phyloP scores from a whole-genome alignment of 805 yeast species.

The Starmerella potacharoeniae region DNA sequence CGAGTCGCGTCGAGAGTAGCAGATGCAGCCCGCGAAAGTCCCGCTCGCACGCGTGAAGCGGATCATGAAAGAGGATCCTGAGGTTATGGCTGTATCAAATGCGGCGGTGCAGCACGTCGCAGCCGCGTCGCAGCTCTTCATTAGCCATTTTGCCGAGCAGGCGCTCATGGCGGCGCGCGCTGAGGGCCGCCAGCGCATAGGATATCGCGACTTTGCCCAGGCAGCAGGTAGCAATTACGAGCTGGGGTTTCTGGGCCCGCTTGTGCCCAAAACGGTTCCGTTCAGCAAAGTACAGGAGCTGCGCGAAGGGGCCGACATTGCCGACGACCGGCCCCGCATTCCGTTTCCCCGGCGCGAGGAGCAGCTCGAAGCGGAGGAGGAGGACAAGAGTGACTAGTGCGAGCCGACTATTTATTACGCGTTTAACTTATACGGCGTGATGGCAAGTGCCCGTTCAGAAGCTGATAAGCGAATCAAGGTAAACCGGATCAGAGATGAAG shows the following conservation, averaged over 20 bases:
- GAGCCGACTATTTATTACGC: not conserved
- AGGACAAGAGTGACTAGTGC: constrained; percentile 12
- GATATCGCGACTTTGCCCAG: constrained; percentile 55
- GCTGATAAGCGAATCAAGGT: too few species aligned
- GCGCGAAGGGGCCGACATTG: constrained; percentile 12
- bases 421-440: too few species aligned
- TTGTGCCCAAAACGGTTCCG: constrained; percentile 42
- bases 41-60: constrained; percentile 62
- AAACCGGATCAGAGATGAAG: too few species aligned
- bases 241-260: constrained; percentile 49
- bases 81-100: constrained; percentile 52
- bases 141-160: constrained; percentile 59
- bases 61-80: constrained; percentile 67
- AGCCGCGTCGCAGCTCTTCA: constrained; percentile 65
- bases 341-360: constrained; percentile 19
- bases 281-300: constrained; percentile 11
- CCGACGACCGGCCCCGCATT: constrained; percentile 12
- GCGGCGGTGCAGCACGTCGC: constrained; percentile 66
- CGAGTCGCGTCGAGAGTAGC: too few species aligned
- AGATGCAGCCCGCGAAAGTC: constrained; percentile 26
- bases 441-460: too few species aligned
- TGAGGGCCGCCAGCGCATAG: constrained; percentile 56
- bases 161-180: constrained; percentile 54
- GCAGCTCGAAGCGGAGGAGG: constrained; percentile 17
- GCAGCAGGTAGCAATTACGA: constrained; percentile 52